Percentiles rank a stretch among this genome's conserved stretches.
Conservation (phyloP, 1,139 yeast species). For the Suhomyces yuchorum region DNA sequence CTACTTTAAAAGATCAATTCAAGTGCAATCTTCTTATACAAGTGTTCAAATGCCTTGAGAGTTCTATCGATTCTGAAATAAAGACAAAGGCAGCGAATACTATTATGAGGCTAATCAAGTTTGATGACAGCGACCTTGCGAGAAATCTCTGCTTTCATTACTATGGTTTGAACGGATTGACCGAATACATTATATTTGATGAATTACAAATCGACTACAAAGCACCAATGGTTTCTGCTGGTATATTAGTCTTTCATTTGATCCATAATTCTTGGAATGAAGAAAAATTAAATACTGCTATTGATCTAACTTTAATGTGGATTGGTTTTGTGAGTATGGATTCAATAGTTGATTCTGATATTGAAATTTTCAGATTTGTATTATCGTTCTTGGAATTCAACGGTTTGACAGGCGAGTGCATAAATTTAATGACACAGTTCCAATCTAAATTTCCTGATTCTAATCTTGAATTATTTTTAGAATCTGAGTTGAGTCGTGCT, state of each 20-base stretch:
- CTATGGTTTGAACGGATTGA: conserved; percentile 25
- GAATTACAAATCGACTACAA: not conserved
- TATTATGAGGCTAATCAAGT: conserved; percentile 16
- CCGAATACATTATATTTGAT: not conserved
- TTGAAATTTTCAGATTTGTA: conserved; percentile 31
- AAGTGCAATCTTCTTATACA: conserved; percentile 9
- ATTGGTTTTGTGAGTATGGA: conserved; percentile 1
- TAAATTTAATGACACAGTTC: conserved; percentile 22
- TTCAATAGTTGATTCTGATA: conserved; percentile 23
- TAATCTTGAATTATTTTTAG: conserved; percentile 15
- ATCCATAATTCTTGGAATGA: conserved; percentile 27
- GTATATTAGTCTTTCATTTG: conserved; percentile 24
- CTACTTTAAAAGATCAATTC: conserved; percentile 7
- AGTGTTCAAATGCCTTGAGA: conserved; percentile 18
- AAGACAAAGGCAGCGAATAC: conserved; percentile 20
- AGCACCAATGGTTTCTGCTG: conserved; percentile 20
- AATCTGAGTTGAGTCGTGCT: conserved; percentile 20
- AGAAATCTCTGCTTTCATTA: conserved; percentile 23
- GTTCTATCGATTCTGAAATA: conserved; percentile 13
- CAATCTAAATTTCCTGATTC: conserved; percentile 1
- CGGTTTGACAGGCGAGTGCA: conserved; percentile 32
- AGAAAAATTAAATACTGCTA: conserved; percentile 15
- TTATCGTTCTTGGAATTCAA: conserved; percentile 40
- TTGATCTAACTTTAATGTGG: conserved; percentile 17
- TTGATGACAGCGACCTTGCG: conserved; percentile 16